Evolutionary conservation across 768 basidiomycete genomes (phyloP).

Genomic region (Wakefieldia striispora): DNA sequence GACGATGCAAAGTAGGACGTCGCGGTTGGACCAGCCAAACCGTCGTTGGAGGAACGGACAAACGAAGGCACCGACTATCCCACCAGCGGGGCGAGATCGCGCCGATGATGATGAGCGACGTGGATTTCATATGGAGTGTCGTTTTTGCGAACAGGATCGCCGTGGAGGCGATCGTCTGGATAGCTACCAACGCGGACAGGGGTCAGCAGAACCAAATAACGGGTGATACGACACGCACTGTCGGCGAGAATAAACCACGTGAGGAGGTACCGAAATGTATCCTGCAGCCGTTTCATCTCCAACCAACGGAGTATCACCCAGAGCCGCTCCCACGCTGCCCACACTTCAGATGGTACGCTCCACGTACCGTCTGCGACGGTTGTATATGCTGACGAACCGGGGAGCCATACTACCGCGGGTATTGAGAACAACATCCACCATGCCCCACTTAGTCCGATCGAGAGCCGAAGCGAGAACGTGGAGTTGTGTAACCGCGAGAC

Average conservation of each 20-base stretch:
- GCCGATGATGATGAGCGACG: conserved; percentile 76
- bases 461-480: conserved; percentile 75
- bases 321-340: conserved; percentile 72
- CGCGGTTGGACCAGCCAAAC: conserved; percentile 62
- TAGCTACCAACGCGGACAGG: conserved; percentile 23
- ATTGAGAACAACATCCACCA: conserved; percentile 88
- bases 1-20: conserved; percentile 65
- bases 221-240: conserved; percentile 43
- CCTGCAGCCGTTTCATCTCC: conserved; percentile 70
- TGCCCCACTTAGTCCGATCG: conserved; percentile 78
- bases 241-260: conserved; percentile 96
- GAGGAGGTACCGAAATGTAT: conserved; percentile 86
- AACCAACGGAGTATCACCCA: conserved; percentile 69
- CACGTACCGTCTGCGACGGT: conserved; percentile 30
- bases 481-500: conserved; percentile 69
- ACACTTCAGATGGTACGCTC: conserved; percentile 52
- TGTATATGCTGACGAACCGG: conserved; percentile 30
- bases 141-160: conserved; percentile 93
- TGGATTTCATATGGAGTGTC: conserved; percentile 73
- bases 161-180: conserved; percentile 89
- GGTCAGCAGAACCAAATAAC: no score
- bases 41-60: conserved; percentile 74
- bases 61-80: conserved; percentile 80
- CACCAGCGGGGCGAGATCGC: conserved; percentile 72
- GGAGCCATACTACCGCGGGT: conserved; percentile 75